phyloP scores from a whole-genome alignment of 306 rosid genomes.

The Cicer bijugum region DNA sequence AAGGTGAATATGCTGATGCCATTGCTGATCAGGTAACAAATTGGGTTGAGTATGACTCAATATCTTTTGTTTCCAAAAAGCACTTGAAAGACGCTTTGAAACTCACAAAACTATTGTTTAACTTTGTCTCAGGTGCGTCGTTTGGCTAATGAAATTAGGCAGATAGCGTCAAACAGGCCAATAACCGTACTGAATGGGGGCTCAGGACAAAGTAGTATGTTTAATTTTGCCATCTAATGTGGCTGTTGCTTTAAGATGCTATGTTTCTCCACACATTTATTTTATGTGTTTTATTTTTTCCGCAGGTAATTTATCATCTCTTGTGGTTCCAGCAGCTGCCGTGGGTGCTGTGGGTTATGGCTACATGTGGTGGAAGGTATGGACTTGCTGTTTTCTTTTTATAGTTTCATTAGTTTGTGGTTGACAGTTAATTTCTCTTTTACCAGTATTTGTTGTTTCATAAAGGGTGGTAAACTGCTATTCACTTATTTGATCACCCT shows the following conservation, averaged over 20 bases:
- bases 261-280: constrained; percentile 4
- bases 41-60: constrained; percentile 14
- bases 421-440: constrained; percentile 15
- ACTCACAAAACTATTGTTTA: constrained; percentile 30
- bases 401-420: constrained; percentile 36
- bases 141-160: constrained; percentile 70
- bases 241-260: constrained; percentile 14
- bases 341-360: constrained; percentile 87
- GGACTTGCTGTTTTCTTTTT: background rate
- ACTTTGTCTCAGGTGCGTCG: constrained; percentile 67
- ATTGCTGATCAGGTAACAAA: constrained; percentile 72
- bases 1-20: constrained; percentile 68
- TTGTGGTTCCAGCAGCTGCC: constrained; percentile 78
- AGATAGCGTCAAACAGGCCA: constrained; percentile 51
- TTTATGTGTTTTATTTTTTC: constrained; percentile 8
- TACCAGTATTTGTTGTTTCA: constrained; percentile 21
- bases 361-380: constrained; percentile 99
- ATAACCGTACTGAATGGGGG: constrained; percentile 73
- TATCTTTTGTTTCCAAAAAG: background rate
- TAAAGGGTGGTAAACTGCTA: background rate
- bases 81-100: constrained; percentile 1
- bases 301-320: constrained; percentile 75
- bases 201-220: constrained; percentile 62
- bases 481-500: constrained; percentile 3
- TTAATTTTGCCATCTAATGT: constrained; percentile 11